These are phyloP conservation scores for Cladorrhinum sp. DNA, from an alignment of 2,329 filamentous ascomycete genomes.

Conservation along the genomic window DNA sequence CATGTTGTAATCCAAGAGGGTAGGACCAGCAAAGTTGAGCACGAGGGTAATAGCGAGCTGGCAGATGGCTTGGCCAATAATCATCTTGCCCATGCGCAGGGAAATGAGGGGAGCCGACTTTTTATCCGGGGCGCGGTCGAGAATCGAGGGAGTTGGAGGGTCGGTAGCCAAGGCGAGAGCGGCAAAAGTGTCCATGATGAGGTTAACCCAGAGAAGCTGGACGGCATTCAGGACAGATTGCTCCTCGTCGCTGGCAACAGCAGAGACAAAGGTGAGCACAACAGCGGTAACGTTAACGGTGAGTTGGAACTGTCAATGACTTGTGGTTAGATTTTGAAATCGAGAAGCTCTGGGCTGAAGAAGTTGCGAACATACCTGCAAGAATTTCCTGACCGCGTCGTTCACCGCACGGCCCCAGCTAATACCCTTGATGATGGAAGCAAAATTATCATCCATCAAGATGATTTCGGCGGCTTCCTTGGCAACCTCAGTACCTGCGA, in stretches of 20 bases:
- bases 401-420: constrained; percentile 65
- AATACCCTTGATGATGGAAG: constrained; percentile 62
- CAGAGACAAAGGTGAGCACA: constrained; percentile 71
- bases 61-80: constrained; percentile 75
- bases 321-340: not conserved
- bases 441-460: constrained; percentile 61
- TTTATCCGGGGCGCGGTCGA: constrained; percentile 64
- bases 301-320: constrained; percentile 52
- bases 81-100: constrained; percentile 86
- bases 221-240: constrained; percentile 72
- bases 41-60: constrained; percentile 68
- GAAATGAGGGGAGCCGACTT: constrained; percentile 73
- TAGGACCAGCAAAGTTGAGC: constrained; percentile 63
- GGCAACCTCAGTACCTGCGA: constrained; percentile 62
- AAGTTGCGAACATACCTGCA: constrained; percentile 42
- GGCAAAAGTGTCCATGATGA: constrained; percentile 84
- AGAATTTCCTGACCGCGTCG: constrained; percentile 63
- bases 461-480: constrained; percentile 62
- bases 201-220: constrained; percentile 77
- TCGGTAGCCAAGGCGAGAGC: constrained; percentile 60
- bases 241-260: constrained; percentile 62
- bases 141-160: constrained; percentile 35
- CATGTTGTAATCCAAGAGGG: constrained; percentile 58
- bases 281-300: constrained; percentile 81
- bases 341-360: not conserved